Conservation (phyloP, 495 filamentous ascomycete genomes). For the Cercophora newfieldiana region DNA sequence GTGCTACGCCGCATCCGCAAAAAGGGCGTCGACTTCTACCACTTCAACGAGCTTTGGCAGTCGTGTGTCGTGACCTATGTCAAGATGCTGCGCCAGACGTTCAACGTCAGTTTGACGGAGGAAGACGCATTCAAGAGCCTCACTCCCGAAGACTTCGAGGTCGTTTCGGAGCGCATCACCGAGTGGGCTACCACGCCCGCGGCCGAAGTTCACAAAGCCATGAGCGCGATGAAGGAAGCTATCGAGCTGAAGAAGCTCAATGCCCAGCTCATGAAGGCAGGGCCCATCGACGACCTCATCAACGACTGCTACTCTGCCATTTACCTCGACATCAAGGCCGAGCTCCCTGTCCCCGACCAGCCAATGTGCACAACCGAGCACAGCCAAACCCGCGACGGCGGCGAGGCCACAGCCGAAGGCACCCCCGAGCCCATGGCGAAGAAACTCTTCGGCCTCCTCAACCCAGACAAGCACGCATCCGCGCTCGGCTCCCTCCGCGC, state of each 20-base stretch:
- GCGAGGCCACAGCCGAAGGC: conserved; percentile 8
- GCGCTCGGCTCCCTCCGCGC: conserved; percentile 30
- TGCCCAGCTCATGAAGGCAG: conserved; percentile 76
- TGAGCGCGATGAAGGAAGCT: conserved; percentile 79
- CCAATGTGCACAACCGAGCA: conserved; percentile 30
- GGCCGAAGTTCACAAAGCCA: conserved; percentile 44
- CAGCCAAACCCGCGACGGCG: conserved; percentile 19
- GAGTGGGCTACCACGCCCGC: conserved; percentile 47
- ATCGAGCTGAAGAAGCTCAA: conserved; percentile 91
- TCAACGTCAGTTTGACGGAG: conserved; percentile 62
- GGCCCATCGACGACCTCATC: conserved; percentile 85
- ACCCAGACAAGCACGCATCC: conserved; percentile 9
- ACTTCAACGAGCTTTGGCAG: conserved; percentile 84
- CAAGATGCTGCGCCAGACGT: conserved; percentile 69
- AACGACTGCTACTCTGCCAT: conserved; percentile 83
- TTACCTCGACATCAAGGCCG: conserved; percentile 56
- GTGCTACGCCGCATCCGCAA: conserved; percentile 80
- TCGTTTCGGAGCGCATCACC: conserved; percentile 50
- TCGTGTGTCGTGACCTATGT: conserved; percentile 73
- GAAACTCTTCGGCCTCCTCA: conserved; percentile 56
- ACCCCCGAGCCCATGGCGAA: conserved; percentile 33
- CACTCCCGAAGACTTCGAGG: conserved; percentile 75
- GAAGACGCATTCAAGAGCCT: conserved; percentile 82
- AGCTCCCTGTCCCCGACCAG: conserved; percentile 35
- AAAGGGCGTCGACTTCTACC: conserved; percentile 78